Evolutionary conservation across 2,329 filamentous ascomycete species (phyloP).

Genomic region (Ceratocystis ficicola): DNA sequence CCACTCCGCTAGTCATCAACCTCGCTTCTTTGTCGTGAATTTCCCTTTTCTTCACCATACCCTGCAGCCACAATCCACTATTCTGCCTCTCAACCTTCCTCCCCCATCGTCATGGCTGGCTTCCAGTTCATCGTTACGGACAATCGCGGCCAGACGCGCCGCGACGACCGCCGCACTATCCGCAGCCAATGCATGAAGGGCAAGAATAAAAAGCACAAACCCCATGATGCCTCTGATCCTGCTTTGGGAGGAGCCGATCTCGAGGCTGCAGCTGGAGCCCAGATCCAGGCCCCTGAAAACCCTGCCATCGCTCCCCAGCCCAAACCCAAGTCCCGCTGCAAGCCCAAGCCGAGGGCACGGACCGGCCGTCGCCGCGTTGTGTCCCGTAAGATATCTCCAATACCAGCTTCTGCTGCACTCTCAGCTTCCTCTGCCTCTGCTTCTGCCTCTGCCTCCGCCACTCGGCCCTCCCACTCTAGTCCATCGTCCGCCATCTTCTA

Average conservation of each 20-base stretch:
- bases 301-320: neutral
- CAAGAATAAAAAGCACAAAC: constrained; percentile 19
- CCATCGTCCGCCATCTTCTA: neutral
- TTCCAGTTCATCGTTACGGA: constrained; percentile 24
- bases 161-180: constrained; percentile 21
- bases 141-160: constrained; percentile 22
- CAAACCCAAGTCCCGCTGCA: neutral
- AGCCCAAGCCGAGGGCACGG: neutral
- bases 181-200: constrained; percentile 22
- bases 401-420: neutral
- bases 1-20: too few species aligned
- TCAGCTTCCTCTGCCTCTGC: neutral
- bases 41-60: too few species aligned
- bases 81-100: neutral
- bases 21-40: too few species aligned
- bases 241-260: neutral
- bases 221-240: neutral
- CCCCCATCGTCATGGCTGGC: constrained; percentile 15
- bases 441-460: neutral
- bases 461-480: neutral
- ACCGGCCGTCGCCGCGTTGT: neutral
- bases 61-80: neutral
- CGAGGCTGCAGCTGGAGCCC: neutral
- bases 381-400: neutral
- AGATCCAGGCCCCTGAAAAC: neutral